Evolutionary conservation across 2,329 filamentous ascomycete genomes (phyloP).

Genomic region (Fusarium papillatum): DNA sequence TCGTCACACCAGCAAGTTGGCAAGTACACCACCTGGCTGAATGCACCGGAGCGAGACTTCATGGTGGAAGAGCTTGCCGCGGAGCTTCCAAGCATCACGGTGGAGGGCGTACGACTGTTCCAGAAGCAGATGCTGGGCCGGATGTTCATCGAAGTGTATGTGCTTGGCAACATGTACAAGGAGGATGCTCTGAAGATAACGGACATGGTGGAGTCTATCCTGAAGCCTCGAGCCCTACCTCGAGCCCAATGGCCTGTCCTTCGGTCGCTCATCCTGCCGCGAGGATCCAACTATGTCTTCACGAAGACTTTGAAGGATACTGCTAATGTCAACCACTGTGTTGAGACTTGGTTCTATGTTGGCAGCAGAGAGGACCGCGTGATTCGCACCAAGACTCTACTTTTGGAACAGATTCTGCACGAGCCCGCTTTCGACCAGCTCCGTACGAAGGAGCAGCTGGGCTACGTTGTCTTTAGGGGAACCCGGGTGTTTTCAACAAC

Average conservation of each 20-base stretch:
- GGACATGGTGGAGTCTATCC: slow-evolving; percentile 81
- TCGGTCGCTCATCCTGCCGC: slow-evolving; percentile 82
- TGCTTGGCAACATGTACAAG: slow-evolving; percentile 94
- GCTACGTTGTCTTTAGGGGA: slow-evolving; percentile 95
- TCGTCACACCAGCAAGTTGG: slow-evolving; percentile 92
- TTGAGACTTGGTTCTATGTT: slow-evolving; percentile 82
- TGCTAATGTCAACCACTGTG: slow-evolving; percentile 89
- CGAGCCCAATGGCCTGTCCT: slow-evolving; percentile 84
- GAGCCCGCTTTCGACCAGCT: slow-evolving; percentile 96
- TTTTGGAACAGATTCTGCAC: slow-evolving; percentile 91
- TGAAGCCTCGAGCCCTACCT: slow-evolving; percentile 82
- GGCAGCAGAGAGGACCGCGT: slow-evolving; percentile 78
- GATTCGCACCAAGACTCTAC: slow-evolving; percentile 80
- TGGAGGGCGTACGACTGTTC: slow-evolving; percentile 81
- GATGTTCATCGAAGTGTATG: slow-evolving; percentile 88
- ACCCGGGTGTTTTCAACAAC: slow-evolving; percentile 79
- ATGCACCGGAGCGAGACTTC: slow-evolving; percentile 77
- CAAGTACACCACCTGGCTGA: slow-evolving; percentile 86
- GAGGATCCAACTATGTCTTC: slow-evolving; percentile 87
- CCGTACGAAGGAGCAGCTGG: slow-evolving; percentile 96
- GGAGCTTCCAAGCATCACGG: slow-evolving; percentile 81
- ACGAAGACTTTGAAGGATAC: slow-evolving; percentile 85
- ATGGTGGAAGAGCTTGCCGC: slow-evolving; percentile 84
- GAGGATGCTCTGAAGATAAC: slow-evolving; percentile 91
- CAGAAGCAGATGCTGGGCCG: slow-evolving; percentile 86